These are phyloP conservation scores for Hymenoscyphus fructigenus DNA, from an alignment of 2,329 filamentous ascomycete species.

Conservation along the genomic window DNA sequence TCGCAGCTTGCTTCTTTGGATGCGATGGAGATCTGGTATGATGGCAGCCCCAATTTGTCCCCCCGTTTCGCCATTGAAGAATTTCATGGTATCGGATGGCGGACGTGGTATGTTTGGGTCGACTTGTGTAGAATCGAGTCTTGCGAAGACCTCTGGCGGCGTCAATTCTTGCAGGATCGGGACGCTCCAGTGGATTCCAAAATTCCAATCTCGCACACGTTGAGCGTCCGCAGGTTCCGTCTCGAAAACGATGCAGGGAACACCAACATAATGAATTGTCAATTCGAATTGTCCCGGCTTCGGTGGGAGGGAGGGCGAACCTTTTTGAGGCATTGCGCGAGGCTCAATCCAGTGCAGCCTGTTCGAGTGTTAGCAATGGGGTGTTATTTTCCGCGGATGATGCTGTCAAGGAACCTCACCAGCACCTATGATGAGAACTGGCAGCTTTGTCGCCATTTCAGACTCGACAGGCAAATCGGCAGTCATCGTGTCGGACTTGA, in stretches of 20 bases:
- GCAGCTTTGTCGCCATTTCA: neutral
- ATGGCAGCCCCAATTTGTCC: slow-evolving; percentile 7
- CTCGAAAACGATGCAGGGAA: slow-evolving; percentile 18
- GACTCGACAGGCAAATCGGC: neutral
- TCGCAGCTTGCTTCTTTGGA: slow-evolving; percentile 18
- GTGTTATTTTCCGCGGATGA: neutral
- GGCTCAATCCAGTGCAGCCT: slow-evolving; percentile 37
- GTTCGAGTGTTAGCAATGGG: neutral
- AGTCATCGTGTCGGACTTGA: neutral
- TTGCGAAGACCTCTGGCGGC: neutral
- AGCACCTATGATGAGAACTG: neutral
- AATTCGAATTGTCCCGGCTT: neutral
- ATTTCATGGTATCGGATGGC: neutral
- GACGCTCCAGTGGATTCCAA: slow-evolving; percentile 16
- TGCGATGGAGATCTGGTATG: slow-evolving; percentile 14
- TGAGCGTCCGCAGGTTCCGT: slow-evolving; percentile 2
- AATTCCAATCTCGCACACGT: slow-evolving; percentile 18
- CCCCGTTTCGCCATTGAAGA: slow-evolving; percentile 14
- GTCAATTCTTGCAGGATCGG: slow-evolving; percentile 13
- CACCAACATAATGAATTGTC: neutral
- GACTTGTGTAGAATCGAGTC: neutral
- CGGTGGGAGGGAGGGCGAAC: slow-evolving; percentile 18
- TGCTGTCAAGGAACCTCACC: neutral
- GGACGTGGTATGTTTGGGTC: neutral
- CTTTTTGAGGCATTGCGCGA: slow-evolving; percentile 43